Base-by-base conservation (phyloP, 2,329 filamentous ascomycete genomes). In the Sphaerulina musiva region DNA sequence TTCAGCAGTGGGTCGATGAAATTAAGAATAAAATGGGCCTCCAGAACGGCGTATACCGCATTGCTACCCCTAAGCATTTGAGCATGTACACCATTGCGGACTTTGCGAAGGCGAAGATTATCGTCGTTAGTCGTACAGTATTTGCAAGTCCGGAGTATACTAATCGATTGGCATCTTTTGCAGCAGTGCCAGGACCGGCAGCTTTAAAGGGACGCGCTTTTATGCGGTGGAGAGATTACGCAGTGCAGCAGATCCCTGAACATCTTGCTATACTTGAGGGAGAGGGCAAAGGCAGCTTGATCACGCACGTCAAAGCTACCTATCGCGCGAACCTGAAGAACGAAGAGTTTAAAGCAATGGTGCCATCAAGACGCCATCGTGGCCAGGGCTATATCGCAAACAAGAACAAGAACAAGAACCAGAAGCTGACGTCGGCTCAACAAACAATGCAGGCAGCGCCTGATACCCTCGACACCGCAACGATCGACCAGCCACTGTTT, bases 1-100 rank as follows among this genome's bases (percentile, higher is more conserved):
- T 78, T 1, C 62, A 71, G 5, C 84, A 86, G 62, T 87, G 84
- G 84, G 62, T 64, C 7, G 63, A 66, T 0, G 83, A 86, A 57
- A 74, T 81, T 11, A 46, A 61, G 2, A 78, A 78, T 4, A 64
- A 64, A 39, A 34, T 60, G 2, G 48, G 82, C 79, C 62, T 72
- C 68, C 32, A 54, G 0, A 66, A 63, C 17, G 58, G 60, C 0
- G 20, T 83, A 2, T 44, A 81, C 1, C 57, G 73, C 1, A 72
- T 84, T 42, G 69, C 70, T 12, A 70, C 57, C 0, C 58, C 70
- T 4, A 48, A 45, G 2, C 64, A 75, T 6, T 66, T 84, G 2
- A 62, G 66, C n/a, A 66, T 65, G 1, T 62, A 70, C 5, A 74
- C 67, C 0, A 70, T 82, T 23, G 51, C 68, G 1, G 64, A 77